Percentiles rank a stretch among this genome's conserved stretches.
Evolutionary conservation across 768 basidiomycete genomes (phyloP).

Genomic region (Tricholoma hemisulphureum): DNA sequence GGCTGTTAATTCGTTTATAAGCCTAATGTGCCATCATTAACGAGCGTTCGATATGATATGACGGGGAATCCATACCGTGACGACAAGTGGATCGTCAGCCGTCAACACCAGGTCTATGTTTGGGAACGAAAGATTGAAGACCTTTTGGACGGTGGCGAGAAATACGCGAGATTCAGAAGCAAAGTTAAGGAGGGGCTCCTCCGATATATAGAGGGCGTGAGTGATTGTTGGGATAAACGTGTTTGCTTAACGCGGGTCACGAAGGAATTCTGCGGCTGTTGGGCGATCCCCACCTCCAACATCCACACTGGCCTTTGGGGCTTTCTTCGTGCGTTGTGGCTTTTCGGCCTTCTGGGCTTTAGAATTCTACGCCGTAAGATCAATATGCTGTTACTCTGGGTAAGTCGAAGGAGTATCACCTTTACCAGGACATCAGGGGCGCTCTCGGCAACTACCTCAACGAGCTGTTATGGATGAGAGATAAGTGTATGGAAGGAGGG

Average conservation of each 20-base stretch:
- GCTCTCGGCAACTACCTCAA: neutral
- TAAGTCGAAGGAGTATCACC: neutral
- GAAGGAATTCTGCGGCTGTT: slow-evolving; percentile 3
- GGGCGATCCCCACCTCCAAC: neutral
- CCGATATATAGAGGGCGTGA: slow-evolving; percentile 19
- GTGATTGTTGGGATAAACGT: too few relatives aligned
- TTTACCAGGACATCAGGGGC: neutral
- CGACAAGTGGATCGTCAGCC: neutral
- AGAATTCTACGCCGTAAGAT: neutral
- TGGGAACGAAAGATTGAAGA: slow-evolving; percentile 15
- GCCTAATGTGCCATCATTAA: too few relatives aligned
- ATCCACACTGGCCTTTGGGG: too few relatives aligned
- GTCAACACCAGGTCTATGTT: slow-evolving; percentile 7
- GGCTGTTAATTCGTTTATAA: slow-evolving; percentile 9
- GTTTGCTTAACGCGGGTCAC: slow-evolving; percentile 12
- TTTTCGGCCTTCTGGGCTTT: neutral
- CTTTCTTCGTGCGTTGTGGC: too few relatives aligned
- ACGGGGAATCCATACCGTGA: too few relatives aligned
- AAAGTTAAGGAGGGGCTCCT: slow-evolving; percentile 16
- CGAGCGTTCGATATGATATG: too few relatives aligned
- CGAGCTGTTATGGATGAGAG: neutral
- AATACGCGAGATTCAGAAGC: too few relatives aligned
- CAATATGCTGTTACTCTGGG: neutral
- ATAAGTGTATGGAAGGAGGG: neutral
- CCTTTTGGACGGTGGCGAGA: too few relatives aligned